These are phyloP conservation scores for Colletotrichum nymphaeae DNA, from an alignment of 2,329 filamentous ascomycete genomes.

Conservation along the genomic window DNA sequence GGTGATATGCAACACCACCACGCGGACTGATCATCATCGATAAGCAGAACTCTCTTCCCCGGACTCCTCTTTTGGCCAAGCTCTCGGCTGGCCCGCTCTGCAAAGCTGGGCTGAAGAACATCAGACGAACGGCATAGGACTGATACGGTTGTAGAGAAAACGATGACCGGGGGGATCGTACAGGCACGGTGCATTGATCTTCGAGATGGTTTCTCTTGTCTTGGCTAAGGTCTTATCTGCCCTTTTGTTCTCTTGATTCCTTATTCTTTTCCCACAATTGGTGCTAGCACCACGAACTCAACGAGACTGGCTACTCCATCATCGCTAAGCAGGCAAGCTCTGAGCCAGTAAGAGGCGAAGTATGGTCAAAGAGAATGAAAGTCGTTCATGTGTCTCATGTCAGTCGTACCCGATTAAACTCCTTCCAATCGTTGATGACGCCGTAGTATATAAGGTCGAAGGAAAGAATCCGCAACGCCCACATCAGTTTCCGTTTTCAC, in stretches of 20 bases:
- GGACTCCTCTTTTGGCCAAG: not conserved
- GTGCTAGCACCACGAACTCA: not conserved
- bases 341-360: conserved; percentile 17
- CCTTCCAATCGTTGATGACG: conserved; percentile 23
- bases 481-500: conserved; percentile 3
- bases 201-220: not conserved
- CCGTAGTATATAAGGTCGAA: conserved; percentile 26
- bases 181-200: not conserved
- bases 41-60: not conserved
- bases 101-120: not conserved
- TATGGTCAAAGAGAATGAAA: conserved; percentile 16
- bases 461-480: conserved; percentile 19
- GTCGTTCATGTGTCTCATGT: conserved; percentile 34
- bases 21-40: not conserved
- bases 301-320: not conserved
- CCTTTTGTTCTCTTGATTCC: not conserved
- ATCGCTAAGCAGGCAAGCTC: not conserved
- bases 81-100: not conserved
- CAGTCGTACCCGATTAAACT: conserved; percentile 30
- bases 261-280: not conserved
- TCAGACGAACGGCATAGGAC: not conserved
- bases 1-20: not conserved
- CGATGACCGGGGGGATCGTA: not conserved
- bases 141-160: not conserved
- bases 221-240: not conserved